Base-by-base conservation (phyloP, 352 stramenopile species). In the Pythium dissotocum region DNA sequence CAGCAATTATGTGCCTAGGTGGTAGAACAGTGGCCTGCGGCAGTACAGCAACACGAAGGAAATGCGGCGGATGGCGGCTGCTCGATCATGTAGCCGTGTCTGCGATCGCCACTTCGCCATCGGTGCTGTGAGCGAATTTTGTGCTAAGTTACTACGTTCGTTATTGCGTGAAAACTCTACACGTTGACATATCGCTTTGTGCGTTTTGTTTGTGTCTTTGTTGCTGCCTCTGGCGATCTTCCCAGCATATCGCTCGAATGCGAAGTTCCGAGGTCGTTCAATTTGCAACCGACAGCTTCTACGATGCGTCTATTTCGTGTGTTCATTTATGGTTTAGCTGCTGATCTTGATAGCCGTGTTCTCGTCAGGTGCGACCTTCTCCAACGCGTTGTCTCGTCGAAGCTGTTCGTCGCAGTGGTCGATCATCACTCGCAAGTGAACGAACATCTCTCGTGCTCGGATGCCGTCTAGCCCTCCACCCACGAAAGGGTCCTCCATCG, bases 401-500 rank as follows among this genome's bases (percentile, higher is more conserved):
- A 74, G 62, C 71, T 84, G 52, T 72, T 74, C 51, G 36, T 76
- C 69, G 60, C 69, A 76, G 60, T 69, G 69, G 62, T 90, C 77
- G 28, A 92, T 68, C 77, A 90, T 86, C 52, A 73, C 58, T 10
- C 82, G 75, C 5, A 88, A 72, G 46, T 87, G 69, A 16, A 77
- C 68, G 53, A 87, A 84, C 36, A 77, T 76, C 61, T 89, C 82
- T n/a, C 75, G 69, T 6, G 89, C 72, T 14, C 79, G 82, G 53
- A 93, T 85, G 44, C 82, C 80, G 62, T 93, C 85, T 64, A 93
- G 79, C 8, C 82, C 85, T 33, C 79, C 76, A 8, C 75, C 83
- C 1, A 79, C 77, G 58, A 94, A 95, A 46, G 88, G 88, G 46
- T 96, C 88, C 57, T 95, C 88, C 81, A 96, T 88, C 6, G 82